Evolutionary conservation across 1,139 yeast genomes (phyloP), one percentile per base, ranked within the genome.

Genomic region (Meyerozyma sp.): DNA sequence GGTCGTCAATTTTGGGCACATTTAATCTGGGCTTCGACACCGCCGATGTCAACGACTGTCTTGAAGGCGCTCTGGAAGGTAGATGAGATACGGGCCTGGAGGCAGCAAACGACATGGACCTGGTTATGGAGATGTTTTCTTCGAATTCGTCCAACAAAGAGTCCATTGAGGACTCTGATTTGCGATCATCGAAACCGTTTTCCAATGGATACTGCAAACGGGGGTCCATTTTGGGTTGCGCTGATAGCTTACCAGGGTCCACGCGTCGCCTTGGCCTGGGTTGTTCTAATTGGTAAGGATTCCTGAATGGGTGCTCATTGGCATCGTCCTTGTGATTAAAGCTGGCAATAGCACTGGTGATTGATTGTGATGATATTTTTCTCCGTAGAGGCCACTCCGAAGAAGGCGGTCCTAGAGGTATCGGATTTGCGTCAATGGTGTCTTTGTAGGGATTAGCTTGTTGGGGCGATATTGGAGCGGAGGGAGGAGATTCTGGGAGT

Each of bases 101-200:
- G 20, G 48, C 48, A 8, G 60, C 44, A 37, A 54, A 53, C 8
- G 59, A 53, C 25, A 57, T 52, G 3, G 70, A 61, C 44, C 56
- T 60, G n/a, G 70, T 55, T 35, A 57, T 54, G 4, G 66, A 57
- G 34, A 70, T 61, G 40, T 65, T 66, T 45, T 71, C 75, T 46
- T 76, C 79, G 50, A 77, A 78, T 47, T 73, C 78, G 46, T 77
- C 82, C 13, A 79, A 58, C 14, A 78, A 61, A 1, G 80, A 69
- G 53, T 79, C 84, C 64, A 77, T 63, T 1, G 77, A 68, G 1
- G 81, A 74, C 18, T 67, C 73, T 2, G 71, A 66, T 42, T 60
- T 59, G n/a, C 50, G 50, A 32, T 54, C 57, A 5, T 34, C 3
- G 16, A 21, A 34, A 8, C n/a, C 20, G 16, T 14, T 30, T 16